These are phyloP conservation scores for Tylopilus cervinicoccineus DNA, from an alignment of 768 basidiomycete species.

Conservation along the genomic window DNA sequence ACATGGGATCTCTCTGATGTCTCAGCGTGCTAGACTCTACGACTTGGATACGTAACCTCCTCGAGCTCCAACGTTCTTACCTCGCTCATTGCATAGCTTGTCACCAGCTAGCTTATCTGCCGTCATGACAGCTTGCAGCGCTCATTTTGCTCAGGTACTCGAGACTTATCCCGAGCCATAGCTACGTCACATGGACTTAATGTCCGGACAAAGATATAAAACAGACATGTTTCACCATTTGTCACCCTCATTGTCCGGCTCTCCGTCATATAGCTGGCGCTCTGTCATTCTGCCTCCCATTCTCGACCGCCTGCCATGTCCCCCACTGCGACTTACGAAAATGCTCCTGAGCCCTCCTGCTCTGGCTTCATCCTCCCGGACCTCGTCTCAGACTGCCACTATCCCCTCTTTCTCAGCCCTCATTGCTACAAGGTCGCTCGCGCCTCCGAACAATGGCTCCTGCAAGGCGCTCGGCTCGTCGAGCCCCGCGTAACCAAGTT, in stretches of 20 bases:
- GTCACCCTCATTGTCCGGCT: slow-evolving; percentile 12
- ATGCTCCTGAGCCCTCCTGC: slow-evolving; percentile 3
- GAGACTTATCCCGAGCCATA: background rate
- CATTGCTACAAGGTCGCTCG: slow-evolving; percentile 34
- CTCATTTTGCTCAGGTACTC: background rate
- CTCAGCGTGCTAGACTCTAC: background rate
- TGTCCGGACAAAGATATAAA: slow-evolving; percentile 24
- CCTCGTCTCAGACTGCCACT: slow-evolving; percentile 37
- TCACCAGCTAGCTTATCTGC: slow-evolving; percentile 1
- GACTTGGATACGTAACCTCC: background rate
- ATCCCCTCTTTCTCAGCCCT: slow-evolving; percentile 33
- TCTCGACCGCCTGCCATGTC: slow-evolving; percentile 16
- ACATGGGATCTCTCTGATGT: background rate
- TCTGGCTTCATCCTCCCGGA: slow-evolving; percentile 38
- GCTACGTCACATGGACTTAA: slow-evolving; percentile 2
- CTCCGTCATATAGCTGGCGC: slow-evolving; percentile 19
- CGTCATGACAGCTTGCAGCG: slow-evolving; percentile 7
- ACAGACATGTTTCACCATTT: slow-evolving; percentile 19
- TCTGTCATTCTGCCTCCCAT: background rate
- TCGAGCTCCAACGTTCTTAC: background rate
- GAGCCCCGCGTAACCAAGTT: slow-evolving; percentile 37
- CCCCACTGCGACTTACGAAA: slow-evolving; percentile 23
- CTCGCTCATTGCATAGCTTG: slow-evolving; percentile 1
- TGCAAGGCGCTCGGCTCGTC: slow-evolving; percentile 23
- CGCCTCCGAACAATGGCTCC: slow-evolving; percentile 36